Evolutionary conservation across 2,329 filamentous ascomycete species (phyloP).

Genomic region (Stagonosporopsis vannaccii): DNA sequence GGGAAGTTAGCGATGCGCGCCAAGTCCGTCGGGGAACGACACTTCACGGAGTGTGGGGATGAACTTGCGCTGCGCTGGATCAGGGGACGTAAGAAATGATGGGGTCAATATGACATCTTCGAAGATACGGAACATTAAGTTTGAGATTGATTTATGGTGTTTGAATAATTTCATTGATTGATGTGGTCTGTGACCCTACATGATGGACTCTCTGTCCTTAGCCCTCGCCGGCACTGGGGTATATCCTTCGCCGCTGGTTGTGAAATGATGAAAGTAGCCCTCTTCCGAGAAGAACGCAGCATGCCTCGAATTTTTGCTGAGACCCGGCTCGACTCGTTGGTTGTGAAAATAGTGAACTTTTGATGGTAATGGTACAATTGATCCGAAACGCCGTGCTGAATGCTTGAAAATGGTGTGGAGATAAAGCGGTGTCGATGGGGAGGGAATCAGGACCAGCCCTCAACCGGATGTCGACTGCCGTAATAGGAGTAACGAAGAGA

Average conservation of each 20-base stretch:
- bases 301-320: conserved; percentile 21
- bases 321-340: conserved; percentile 37
- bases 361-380: conserved; percentile 15
- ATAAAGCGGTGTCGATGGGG: conserved; percentile 11
- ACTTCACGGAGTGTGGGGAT: conserved; percentile 2
- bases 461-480: conserved; percentile 18
- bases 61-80: neutral
- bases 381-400: conserved; percentile 33
- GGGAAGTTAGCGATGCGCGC: conserved; percentile 11
- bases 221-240: conserved; percentile 45
- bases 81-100: neutral
- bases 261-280: conserved; percentile 35
- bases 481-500: conserved; percentile 17
- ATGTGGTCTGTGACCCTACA: conserved; percentile 15
- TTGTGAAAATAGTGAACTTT: conserved; percentile 37
- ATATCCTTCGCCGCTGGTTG: conserved; percentile 48
- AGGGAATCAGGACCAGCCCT: conserved; percentile 53
- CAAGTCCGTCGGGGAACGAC: conserved; percentile 20
- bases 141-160: neutral
- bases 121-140: neutral
- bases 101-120: neutral
- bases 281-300: conserved; percentile 31
- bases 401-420: conserved; percentile 21
- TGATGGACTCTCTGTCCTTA: conserved; percentile 23
- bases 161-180: conserved; percentile 16